phyloP scores from a whole-genome alignment of 2,329 filamentous ascomycete species.

The Stagonosporopsis vannaccii region DNA sequence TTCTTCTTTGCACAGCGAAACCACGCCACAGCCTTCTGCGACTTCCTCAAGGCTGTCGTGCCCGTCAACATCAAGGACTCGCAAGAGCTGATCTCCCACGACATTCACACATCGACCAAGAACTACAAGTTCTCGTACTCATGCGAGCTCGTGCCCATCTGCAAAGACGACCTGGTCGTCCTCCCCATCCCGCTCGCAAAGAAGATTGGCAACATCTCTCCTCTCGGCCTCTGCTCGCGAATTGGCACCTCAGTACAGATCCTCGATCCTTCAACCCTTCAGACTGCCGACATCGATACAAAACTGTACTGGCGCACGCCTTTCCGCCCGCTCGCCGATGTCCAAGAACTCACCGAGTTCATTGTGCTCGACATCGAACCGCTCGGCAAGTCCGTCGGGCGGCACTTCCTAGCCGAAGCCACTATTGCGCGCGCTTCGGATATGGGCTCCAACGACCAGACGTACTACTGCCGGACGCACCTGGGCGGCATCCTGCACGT shows the following conservation, averaged over 20 bases:
- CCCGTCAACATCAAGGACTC: conserved; percentile 82
- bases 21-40: conserved; percentile 89
- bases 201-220: conserved; percentile 85
- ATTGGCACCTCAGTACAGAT: conserved; percentile 91
- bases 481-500: conserved; percentile 84
- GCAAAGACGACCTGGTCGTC: conserved; percentile 96
- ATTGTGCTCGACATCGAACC: conserved; percentile 94
- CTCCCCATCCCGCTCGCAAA: conserved; percentile 89
- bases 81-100: conserved; percentile 92
- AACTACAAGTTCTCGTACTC: conserved; percentile 96
- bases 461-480: conserved; percentile 90
- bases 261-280: conserved; percentile 87
- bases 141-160: conserved; percentile 88
- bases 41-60: conserved; percentile 84
- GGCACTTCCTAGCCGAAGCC: conserved; percentile 83
- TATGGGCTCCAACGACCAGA: conserved; percentile 83
- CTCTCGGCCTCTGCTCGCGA: conserved; percentile 83
- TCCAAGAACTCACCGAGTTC: conserved; percentile 87
- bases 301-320: conserved; percentile 90
- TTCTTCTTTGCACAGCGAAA: conserved; percentile 93
- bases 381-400: conserved; percentile 75
- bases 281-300: conserved; percentile 84
- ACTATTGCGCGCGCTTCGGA: conserved; percentile 88
- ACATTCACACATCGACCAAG: conserved; percentile 87
- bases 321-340: conserved; percentile 83